phyloP scores from a whole-genome alignment of 2,329 filamentous ascomycete genomes.

The Nemania sp. region DNA sequence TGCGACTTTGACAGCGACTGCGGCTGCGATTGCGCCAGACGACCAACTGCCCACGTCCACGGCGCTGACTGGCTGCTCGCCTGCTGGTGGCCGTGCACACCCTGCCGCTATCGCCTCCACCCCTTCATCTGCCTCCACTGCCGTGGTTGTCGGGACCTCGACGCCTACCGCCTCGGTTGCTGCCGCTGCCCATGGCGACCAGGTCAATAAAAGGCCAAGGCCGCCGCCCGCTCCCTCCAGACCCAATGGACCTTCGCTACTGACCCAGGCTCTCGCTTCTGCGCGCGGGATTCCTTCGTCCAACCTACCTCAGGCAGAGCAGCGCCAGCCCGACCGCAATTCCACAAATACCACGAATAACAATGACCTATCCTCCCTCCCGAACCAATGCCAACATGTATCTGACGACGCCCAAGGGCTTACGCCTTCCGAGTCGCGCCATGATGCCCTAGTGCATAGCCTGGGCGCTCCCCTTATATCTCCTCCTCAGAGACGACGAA shows the following conservation, averaged over 20 bases:
- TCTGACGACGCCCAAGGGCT: conserved; percentile 25
- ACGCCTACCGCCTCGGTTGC: conserved; percentile 32
- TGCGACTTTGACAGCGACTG: conserved; percentile 21
- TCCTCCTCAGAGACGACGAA: conserved; percentile 38
- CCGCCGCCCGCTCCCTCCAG: conserved; percentile 47
- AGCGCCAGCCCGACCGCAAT: conserved; percentile 34
- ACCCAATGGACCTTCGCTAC: conserved; percentile 56
- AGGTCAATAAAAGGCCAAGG: conserved; percentile 52
- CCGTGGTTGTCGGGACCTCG: conserved; percentile 30
- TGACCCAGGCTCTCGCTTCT: conserved; percentile 62
- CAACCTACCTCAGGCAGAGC: conserved; percentile 32
- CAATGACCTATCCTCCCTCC: conserved; percentile 27
- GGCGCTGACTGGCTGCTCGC: conserved; percentile 35
- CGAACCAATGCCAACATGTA: conserved; percentile 28
- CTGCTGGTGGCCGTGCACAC: conserved; percentile 31
- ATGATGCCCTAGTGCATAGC: conserved; percentile 43
- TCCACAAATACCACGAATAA: conserved; percentile 22
- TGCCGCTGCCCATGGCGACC: conserved; percentile 42
- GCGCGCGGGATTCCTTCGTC: conserved; percentile 54
- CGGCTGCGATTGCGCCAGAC: conserved; percentile 33
- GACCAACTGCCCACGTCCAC: conserved; percentile 33
- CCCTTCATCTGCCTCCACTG: conserved; percentile 19
- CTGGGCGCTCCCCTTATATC: conserved; percentile 46
- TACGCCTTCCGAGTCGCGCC: conserved; percentile 32
- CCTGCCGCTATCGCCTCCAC: conserved; percentile 29